Percentiles rank a stretch among this genome's conserved stretches.
Conservation (phyloP, 345 rosid species). For the Camelina hispida region DNA sequence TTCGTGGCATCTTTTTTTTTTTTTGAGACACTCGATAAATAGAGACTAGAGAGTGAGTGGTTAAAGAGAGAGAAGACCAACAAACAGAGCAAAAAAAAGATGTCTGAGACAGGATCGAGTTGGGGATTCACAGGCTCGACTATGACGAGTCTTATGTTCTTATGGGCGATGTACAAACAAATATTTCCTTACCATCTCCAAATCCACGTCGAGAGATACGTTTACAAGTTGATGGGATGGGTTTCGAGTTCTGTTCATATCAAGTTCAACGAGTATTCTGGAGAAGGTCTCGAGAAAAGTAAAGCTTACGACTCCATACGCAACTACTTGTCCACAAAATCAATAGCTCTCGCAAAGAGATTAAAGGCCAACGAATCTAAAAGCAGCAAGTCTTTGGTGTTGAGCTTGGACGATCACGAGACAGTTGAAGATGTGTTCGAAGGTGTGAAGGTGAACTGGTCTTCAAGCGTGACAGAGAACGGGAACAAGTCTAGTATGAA, state of each 20-base stretch:
- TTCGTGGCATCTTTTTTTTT: background rate
- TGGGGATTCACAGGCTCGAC: conserved; percentile 38
- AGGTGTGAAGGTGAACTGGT: conserved; percentile 26
- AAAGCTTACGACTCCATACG: background rate
- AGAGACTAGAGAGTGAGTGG: background rate
- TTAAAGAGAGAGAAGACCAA: background rate
- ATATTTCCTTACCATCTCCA: conserved; percentile 42
- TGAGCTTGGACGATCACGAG: conserved; percentile 33
- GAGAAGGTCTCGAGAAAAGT: background rate
- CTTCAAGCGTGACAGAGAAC: background rate
- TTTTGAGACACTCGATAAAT: background rate
- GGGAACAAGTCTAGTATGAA: conserved; percentile 22
- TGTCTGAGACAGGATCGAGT: background rate
- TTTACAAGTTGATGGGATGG: conserved; percentile 24
- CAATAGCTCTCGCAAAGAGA: background rate
- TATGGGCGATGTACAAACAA: conserved; percentile 41
- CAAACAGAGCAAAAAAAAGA: conserved; percentile 3
- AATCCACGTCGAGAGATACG: conserved; percentile 13
- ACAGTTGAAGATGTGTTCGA: conserved; percentile 18
- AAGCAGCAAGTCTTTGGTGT: conserved; percentile 28
- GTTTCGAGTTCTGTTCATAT: conserved; percentile 5
- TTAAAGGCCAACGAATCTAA: conserved; percentile 12
- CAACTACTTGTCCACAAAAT: background rate
- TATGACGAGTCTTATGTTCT: conserved; percentile 39
- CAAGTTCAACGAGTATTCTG: background rate